Conservation (phyloP, 352 stramenopile species). For the Globisporangium okanoganense region DNA sequence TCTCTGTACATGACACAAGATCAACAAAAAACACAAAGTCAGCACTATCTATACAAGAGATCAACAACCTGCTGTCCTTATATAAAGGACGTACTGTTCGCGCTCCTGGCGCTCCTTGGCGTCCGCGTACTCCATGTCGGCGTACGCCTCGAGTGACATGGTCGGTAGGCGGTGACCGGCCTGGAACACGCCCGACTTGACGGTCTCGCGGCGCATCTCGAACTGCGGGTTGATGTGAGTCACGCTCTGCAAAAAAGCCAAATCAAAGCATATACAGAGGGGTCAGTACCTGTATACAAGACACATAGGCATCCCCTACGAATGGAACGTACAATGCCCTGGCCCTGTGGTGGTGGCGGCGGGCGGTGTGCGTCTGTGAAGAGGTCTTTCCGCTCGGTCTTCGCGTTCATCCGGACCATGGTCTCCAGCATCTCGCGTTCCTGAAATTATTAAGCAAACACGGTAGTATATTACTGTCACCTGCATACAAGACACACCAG, state of each 20-base stretch:
- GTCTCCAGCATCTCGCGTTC: conserved; percentile 85
- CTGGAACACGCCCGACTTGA: conserved; percentile 91
- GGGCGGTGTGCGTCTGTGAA: conserved; percentile 68
- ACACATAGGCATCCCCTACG: no score
- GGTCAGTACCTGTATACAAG: background rate
- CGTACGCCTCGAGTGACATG: conserved; percentile 94
- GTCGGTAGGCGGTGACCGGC: conserved; percentile 94
- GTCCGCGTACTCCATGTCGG: conserved; percentile 81
- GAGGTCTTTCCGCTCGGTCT: conserved; percentile 48
- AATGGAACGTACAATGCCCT: conserved; percentile 63
- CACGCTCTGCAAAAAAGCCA: conserved; percentile 47
- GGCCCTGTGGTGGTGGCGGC: conserved; percentile 51
- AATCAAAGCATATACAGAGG: conserved; percentile 1
- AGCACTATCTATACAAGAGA: background rate
- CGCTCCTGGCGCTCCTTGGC: conserved; percentile 86
- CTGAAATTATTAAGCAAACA: background rate
- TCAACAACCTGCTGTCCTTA: background rate
- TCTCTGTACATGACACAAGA: conserved; percentile 32
- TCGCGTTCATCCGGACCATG: conserved; percentile 79
- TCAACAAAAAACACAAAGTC: conserved; percentile 9
- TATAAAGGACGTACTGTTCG: conserved; percentile 43
- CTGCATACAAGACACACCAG: background rate
- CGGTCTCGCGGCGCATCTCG: conserved; percentile 84
- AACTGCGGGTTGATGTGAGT: conserved; percentile 85
- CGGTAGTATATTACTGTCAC: background rate